phyloP scores from a whole-genome alignment of 2,329 filamentous ascomycete species.

The Microcyclospora tardicrescens region DNA sequence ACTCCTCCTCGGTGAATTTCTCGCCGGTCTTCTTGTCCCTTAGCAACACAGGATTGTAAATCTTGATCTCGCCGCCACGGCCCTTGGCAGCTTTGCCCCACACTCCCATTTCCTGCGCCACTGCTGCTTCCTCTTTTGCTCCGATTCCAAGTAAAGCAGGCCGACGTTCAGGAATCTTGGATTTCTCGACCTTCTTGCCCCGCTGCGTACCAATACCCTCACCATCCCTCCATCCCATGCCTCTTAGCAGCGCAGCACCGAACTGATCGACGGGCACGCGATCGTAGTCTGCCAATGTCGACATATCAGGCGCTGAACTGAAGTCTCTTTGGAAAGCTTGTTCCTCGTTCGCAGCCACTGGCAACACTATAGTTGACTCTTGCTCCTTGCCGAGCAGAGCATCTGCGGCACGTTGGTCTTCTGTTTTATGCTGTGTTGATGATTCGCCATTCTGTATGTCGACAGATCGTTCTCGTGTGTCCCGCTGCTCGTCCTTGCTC shows the following conservation, averaged over 20 bases:
- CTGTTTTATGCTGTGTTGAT: slow-evolving; percentile 29
- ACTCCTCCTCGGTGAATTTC: slow-evolving; percentile 48
- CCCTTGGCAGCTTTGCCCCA: slow-evolving; percentile 57
- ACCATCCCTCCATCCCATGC: slow-evolving; percentile 86
- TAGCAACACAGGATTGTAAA: slow-evolving; percentile 50
- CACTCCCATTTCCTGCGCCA: slow-evolving; percentile 58
- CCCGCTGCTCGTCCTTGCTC: slow-evolving; percentile 15
- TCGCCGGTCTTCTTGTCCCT: slow-evolving; percentile 50
- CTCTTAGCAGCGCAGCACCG: slow-evolving; percentile 73
- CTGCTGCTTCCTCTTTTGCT: slow-evolving; percentile 59
- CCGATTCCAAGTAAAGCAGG: slow-evolving; percentile 79
- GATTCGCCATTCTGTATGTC: slow-evolving; percentile 11
- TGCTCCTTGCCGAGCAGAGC: slow-evolving; percentile 30
- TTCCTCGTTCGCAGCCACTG: slow-evolving; percentile 21
- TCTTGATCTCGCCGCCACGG: slow-evolving; percentile 39
- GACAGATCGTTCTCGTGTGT: slow-evolving; percentile 2
- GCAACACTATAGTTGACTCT: slow-evolving; percentile 27
- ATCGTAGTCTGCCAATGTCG: slow-evolving; percentile 72
- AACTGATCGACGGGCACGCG: slow-evolving; percentile 90
- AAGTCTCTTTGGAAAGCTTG: slow-evolving; percentile 43
- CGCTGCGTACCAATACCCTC: slow-evolving; percentile 44
- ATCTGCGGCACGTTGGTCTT: slow-evolving; percentile 44
- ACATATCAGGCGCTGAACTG: slow-evolving; percentile 56
- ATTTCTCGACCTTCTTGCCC: slow-evolving; percentile 32
- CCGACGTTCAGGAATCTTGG: slow-evolving; percentile 54